Base-by-base conservation (phyloP, 371 early-diverging fungal species). In the Massospora cicadina region DNA sequence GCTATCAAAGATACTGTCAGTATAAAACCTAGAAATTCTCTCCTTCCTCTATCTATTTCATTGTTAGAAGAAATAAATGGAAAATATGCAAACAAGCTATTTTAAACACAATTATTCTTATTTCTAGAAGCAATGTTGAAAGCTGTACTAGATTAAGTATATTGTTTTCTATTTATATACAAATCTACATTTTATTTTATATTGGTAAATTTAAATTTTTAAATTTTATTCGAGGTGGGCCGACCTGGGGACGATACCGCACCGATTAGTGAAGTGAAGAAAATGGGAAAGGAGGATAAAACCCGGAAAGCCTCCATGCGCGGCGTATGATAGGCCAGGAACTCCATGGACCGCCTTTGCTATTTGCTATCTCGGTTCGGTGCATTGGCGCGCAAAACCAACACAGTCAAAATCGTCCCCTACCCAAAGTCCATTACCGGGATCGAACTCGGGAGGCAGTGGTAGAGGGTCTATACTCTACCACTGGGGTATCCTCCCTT, bases 61-160 rank as follows among this genome's bases (percentile, higher is more conserved):
- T 78, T 95, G 28, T 80, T 81, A n/a, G 89, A 92, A 67, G 91
- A 88, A 65, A 74, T 95, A 63, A 93, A 95, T 72, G 71, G 76
- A 43, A 95, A 93, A 72, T 95, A 88, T 71, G 81, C 93, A 66
- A 95, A 94, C 78, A 88, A 87, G 73, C 92, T 90, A 72, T 56
- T 24, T 54, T 17, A n/a, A n/a, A 28, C 30, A 29, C 56, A n/a
- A 26, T 12, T 43, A 30, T 3, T 5, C 25, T 58, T 13, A n/a
- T 13, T 43, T 2, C 27, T 17, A 2, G 54, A 31, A 28, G 30
- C 10, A 13, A n/a, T 17, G 13, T 24, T 23, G 0, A 28, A 32
- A 55, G 33, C 25, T 25, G 13, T 55, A 56, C 13, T 28, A 43
- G 43, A 43, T 43, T 5, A 43, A 43, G 43, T 17, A 43, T 43